These are phyloP conservation scores for Cnidoscolus chayamansa DNA, from an alignment of 441 rosid genomes.

Conservation along the genomic window DNA sequence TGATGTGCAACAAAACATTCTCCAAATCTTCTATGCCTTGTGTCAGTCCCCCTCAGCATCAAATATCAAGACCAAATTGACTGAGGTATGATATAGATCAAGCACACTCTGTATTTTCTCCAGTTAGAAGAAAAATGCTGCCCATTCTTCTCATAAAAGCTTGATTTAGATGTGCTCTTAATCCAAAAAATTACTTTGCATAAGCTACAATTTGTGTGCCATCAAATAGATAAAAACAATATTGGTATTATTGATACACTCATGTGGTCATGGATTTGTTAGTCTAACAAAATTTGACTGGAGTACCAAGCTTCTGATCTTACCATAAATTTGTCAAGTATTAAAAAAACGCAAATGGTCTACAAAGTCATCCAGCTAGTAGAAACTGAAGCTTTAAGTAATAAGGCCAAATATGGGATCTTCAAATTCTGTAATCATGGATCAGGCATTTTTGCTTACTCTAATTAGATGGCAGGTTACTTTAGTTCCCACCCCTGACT, in stretches of 20 bases:
- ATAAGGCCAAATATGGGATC: neutral
- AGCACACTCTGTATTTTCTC: constrained; percentile 9
- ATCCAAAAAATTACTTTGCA: neutral
- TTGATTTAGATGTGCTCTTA: neutral
- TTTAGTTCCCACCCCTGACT: constrained; percentile 12
- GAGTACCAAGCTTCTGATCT: neutral
- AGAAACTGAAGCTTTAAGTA: neutral
- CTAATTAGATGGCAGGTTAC: constrained; percentile 1
- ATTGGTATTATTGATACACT: neutral
- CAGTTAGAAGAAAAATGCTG: constrained; percentile 1
- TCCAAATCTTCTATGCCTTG: constrained; percentile 47
- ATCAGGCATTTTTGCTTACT: neutral
- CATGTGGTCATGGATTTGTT: constrained; percentile 11
- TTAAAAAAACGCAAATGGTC: neutral
- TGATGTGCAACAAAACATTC: constrained; percentile 47
- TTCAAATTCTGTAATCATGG: neutral
- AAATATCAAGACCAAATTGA: constrained; percentile 40
- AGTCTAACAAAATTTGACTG: constrained; percentile 4
- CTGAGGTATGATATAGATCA: constrained; percentile 39
- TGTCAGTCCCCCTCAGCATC: constrained; percentile 54
- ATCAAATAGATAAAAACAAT: neutral
- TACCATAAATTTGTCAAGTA: neutral
- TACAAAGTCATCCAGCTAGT: constrained; percentile 3
- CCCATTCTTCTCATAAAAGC: constrained; percentile 8
- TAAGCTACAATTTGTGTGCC: neutral